Evolutionary conservation across 164 flowering plant species (phyloP).

Genomic region (Berberis vulgaris): DNA sequence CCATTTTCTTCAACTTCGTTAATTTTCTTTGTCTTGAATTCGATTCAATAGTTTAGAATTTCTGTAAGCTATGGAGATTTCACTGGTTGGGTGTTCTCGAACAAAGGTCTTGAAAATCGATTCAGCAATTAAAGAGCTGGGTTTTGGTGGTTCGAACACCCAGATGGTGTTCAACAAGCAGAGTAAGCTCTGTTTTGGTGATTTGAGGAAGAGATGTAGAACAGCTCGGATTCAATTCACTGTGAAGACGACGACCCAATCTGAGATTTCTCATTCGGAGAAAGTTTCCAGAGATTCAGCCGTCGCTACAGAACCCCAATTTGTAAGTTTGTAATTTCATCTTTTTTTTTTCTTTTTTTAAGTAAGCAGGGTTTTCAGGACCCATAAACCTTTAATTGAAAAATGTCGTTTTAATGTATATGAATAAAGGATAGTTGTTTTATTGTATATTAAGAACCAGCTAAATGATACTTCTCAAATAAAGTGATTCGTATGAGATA

Average conservation of each 20-base stretch:
- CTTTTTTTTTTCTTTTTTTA: too few relatives aligned
- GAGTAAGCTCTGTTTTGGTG: constrained; percentile 18
- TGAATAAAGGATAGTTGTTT: too few relatives aligned
- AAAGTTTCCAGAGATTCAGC: neutral
- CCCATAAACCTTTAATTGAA: too few relatives aligned
- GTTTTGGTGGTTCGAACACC: constrained; percentile 13
- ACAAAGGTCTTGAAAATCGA: constrained; percentile 18
- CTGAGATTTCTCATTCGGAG: constrained; percentile 16
- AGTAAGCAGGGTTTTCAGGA: too few relatives aligned
- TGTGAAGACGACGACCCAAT: constrained; percentile 18
- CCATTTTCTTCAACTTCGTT: neutral
- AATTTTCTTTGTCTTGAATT: too few relatives aligned
- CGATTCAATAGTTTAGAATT: neutral
- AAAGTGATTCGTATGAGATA: too few relatives aligned
- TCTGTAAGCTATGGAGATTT: constrained; percentile 37
- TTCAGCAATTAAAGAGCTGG: constrained; percentile 16
- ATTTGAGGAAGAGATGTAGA: constrained; percentile 15
- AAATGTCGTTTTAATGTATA: too few relatives aligned
- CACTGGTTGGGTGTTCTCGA: constrained; percentile 45
- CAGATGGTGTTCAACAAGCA: constrained; percentile 8
- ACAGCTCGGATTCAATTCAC: constrained; percentile 20
- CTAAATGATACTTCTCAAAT: too few relatives aligned
- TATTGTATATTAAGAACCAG: too few relatives aligned
- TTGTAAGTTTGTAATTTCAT: too few relatives aligned
- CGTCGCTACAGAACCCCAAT: too few relatives aligned